Percentiles rank a stretch among this genome's conserved stretches.
Conservation (phyloP, 768 basidiomycete genomes). For the Pisolithus sp. region DNA sequence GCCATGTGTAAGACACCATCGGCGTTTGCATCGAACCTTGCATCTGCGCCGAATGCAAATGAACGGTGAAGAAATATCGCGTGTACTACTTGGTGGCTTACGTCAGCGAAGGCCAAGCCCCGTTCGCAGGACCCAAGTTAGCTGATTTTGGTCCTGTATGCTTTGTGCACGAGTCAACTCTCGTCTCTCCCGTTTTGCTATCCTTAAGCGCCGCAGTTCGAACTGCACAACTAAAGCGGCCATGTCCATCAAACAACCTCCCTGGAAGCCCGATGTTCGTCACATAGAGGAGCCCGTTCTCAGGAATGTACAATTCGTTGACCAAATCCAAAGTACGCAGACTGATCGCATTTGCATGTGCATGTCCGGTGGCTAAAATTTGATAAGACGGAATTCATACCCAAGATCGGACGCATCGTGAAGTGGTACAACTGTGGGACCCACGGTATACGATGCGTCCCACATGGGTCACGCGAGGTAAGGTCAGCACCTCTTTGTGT, state of each 20-base stretch:
- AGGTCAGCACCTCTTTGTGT: slow-evolving; percentile 7
- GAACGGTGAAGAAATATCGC: too few species aligned
- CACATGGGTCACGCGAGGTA: slow-evolving; percentile 99
- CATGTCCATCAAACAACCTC: slow-evolving; percentile 59
- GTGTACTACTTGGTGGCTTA: slow-evolving; percentile 6
- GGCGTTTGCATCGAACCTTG: too few species aligned
- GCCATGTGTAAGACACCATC: too few species aligned
- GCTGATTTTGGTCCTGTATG: slow-evolving; percentile 11
- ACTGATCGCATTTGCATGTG: slow-evolving; percentile 10
- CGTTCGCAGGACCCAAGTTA: neutral
- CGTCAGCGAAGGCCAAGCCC: slow-evolving; percentile 11
- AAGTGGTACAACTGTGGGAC: slow-evolving; percentile 99
- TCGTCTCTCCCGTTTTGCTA: slow-evolving; percentile 4
- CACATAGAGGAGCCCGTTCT: slow-evolving; percentile 43
- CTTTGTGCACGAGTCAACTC: slow-evolving; percentile 16
- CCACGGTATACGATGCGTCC: slow-evolving; percentile 96
- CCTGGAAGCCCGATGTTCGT: slow-evolving; percentile 39
- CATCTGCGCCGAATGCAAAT: too few species aligned
- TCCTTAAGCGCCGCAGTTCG: slow-evolving; percentile 4
- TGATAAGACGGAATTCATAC: slow-evolving; percentile 67
- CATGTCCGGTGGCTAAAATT: slow-evolving; percentile 4
- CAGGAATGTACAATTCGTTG: slow-evolving; percentile 85
- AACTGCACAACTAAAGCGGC: slow-evolving; percentile 1
- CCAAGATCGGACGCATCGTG: slow-evolving; percentile 62
- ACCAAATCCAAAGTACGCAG: slow-evolving; percentile 79